Evolutionary conservation across 225 moss, liverwort and hornwort species (phyloP), one percentile per base, ranked within the genome.

Genomic region (Polytrichum commune): DNA sequence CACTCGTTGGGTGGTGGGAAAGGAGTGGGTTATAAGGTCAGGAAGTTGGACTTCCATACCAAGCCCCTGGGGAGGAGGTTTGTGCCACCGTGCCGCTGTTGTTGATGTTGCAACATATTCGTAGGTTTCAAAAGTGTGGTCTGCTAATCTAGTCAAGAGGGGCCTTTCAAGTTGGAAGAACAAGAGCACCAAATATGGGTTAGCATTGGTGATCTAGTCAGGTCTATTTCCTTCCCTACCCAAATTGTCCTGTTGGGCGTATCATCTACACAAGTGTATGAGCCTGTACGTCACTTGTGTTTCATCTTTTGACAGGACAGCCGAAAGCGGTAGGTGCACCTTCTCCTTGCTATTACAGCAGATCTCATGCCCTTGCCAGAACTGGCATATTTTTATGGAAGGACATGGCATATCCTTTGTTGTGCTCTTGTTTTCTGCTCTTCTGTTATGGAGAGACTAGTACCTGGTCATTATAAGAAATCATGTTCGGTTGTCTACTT

Each of bases 41-140:
- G 74, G 70, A 57, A 70, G 60, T 61, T 79, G 68, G 64, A 66
- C 55, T 54, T 53, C 68, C 69, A 60, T 8, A 9, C 35, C 2
- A 8, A 68, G 78, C 63, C 64, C 69, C 22, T 68, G 73, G 25
- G 62, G 53, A 55, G 54, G 55, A 65, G 29, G 63, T 61, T 70
- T 65, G 26, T 60, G 70, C 33, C 70, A 70, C 60, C 60, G 70
- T 61, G 74, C 70, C 55, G 74, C 70, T 74, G 60, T 74, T 60
- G 79, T 71, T 56, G 70, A 79, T 33, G 74, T 74, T 74, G 60
- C 66, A 66, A 74, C 61, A 64, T 79, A 74, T 66, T 66, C 30
- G 22, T 79, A 79, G 74, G 66, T 74, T 79, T 74, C 60, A 70
- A 53, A 71, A 74, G 70, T 74, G 79, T 74, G 70, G 74, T 55